Percentiles rank a stretch among this genome's conserved stretches.
These are phyloP conservation scores for Cyclotella atomus DNA, from an alignment of 108 stramenopile genomes.

Conservation along the genomic window DNA sequence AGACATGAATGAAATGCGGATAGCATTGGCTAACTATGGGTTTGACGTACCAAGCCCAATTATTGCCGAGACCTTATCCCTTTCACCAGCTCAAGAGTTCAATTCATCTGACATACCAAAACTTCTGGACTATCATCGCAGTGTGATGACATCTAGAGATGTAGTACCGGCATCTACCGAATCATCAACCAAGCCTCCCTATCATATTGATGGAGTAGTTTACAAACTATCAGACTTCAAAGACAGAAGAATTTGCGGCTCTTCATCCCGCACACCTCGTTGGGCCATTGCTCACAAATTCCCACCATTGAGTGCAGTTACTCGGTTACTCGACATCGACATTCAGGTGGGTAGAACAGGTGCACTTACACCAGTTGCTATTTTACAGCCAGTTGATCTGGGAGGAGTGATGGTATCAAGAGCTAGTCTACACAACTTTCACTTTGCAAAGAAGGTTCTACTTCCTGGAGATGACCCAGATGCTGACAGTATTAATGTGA, in stretches of 20 bases:
- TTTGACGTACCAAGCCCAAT: constrained; percentile 69
- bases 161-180: neutral
- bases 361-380: constrained; percentile 91
- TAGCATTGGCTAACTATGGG: constrained; percentile 51
- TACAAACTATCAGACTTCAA: constrained; percentile 79
- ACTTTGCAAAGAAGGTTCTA: constrained; percentile 71
- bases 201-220: constrained; percentile 92
- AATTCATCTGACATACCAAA: constrained; percentile 21
- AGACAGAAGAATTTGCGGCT: constrained; percentile 62
- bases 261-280: constrained; percentile 79
- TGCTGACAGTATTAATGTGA: constrained; percentile 14
- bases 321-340: constrained; percentile 65
- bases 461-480: constrained; percentile 7
- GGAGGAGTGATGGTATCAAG: constrained; percentile 86
- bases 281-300: constrained; percentile 96
- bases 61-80: constrained; percentile 30
- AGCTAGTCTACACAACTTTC: constrained; percentile 94
- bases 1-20: constrained; percentile 48
- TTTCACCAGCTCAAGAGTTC: constrained; percentile 31
- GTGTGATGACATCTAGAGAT: constrained; percentile 54
- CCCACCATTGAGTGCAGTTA: constrained; percentile 66
- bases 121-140: constrained; percentile 60
- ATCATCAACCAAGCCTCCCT: constrained; percentile 59
- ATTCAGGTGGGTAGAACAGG: constrained; percentile 93
- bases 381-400: constrained; percentile 84